Conservation (phyloP, 2,329 filamentous ascomycete species). For the Chrysoporthe puriensis region DNA sequence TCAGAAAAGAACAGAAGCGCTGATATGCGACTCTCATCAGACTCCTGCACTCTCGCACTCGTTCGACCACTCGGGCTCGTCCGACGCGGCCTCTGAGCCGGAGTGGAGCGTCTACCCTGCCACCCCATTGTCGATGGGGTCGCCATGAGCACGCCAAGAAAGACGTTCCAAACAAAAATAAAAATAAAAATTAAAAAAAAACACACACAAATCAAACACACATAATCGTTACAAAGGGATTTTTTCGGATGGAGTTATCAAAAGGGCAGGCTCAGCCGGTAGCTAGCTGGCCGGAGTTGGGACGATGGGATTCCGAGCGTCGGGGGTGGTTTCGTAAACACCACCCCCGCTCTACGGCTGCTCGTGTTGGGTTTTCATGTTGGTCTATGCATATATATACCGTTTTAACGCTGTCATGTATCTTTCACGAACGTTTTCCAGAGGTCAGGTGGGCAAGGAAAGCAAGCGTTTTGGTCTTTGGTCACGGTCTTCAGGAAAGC, state of each 20-base stretch:
- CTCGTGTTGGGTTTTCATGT: neutral
- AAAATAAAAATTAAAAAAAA: neutral
- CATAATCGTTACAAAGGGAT: constrained; percentile 3
- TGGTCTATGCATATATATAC: constrained; percentile 15
- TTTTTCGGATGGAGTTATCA: neutral
- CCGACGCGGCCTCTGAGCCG: constrained; percentile 59
- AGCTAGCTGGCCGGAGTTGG: constrained; percentile 6
- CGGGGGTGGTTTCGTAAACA: neutral
- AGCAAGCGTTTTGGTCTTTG: neutral
- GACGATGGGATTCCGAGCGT: neutral
- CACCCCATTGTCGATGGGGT: constrained; percentile 70
- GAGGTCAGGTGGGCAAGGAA: neutral
- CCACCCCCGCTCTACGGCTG: neutral
- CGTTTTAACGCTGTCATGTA: constrained; percentile 3
- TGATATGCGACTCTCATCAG: constrained; percentile 56
- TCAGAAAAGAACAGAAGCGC: constrained; percentile 38
- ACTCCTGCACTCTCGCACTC: constrained; percentile 78
- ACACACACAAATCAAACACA: neutral
- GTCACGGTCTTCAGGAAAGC: neutral
- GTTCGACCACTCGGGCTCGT: constrained; percentile 62
- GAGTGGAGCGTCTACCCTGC: constrained; percentile 67
- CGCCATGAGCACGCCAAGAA: constrained; percentile 21
- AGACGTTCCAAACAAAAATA: neutral
- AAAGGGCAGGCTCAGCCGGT: neutral
- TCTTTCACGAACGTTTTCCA: constrained; percentile 6